Conservation (phyloP, 805 yeast genomes). For the Pichia membranifaciens region DNA sequence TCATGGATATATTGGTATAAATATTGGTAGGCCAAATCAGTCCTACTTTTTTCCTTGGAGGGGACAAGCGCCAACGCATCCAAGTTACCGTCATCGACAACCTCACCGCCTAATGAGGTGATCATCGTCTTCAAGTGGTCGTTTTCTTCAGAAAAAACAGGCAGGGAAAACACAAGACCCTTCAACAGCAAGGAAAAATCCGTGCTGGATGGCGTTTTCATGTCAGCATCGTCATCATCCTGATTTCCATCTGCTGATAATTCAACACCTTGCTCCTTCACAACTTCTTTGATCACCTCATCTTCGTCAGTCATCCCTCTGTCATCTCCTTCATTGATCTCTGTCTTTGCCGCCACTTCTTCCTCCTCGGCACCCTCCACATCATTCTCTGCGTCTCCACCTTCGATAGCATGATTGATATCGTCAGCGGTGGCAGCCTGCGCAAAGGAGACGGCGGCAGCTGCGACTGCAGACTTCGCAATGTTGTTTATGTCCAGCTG, state of each 20-base stretch:
- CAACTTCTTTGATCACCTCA: no score
- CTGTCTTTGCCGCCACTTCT: no score
- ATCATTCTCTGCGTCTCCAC: background rate
- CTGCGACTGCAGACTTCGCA: conserved; percentile 3
- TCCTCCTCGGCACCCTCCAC: no score
- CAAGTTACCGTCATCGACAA: conserved; percentile 9
- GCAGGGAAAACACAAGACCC: conserved; percentile 17
- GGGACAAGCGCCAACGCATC: conserved; percentile 17
- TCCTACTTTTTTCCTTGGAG: conserved; percentile 14
- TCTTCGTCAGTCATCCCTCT: no score
- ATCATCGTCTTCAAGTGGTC: conserved; percentile 18
- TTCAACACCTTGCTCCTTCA: no score
- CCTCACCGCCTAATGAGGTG: conserved; percentile 21
- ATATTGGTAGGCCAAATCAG: conserved; percentile 19
- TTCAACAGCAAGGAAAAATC: conserved; percentile 4
- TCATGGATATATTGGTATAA: conserved; percentile 22
- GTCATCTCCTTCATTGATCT: no score
- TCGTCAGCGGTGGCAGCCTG: background rate
- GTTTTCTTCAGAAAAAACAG: conserved; percentile 15
- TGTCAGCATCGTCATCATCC: no score
- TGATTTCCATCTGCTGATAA: no score
- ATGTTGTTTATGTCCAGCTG: background rate
- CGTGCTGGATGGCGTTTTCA: no score
- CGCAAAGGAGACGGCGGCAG: conserved; percentile 10
- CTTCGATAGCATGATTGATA: background rate